Percentiles rank a stretch among this genome's conserved stretches.
Evolutionary conservation across 106 monocot species (phyloP).

Genomic region (Acanthochlamys bracteata): DNA sequence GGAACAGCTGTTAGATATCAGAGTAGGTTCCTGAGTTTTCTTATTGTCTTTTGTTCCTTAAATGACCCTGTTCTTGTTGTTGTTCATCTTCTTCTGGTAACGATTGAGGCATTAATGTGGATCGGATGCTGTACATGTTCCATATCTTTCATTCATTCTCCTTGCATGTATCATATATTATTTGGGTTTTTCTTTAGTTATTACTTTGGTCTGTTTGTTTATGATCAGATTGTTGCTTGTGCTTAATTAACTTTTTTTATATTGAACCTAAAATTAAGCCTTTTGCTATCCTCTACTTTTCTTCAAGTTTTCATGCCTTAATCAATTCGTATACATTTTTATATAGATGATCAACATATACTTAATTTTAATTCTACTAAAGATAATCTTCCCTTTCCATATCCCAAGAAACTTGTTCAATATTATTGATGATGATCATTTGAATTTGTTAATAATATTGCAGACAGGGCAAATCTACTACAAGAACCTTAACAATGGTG

Average conservation of each 20-base stretch:
- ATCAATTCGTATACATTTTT: not conserved
- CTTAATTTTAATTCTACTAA: not conserved
- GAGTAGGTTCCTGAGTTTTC: constrained; percentile 22
- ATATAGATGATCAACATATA: not conserved
- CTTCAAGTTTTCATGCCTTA: not conserved
- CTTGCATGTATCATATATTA: constrained; percentile 19
- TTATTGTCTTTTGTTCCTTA: not conserved
- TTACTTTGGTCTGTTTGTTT: not conserved
- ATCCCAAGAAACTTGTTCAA: not conserved
- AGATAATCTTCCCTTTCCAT: not conserved
- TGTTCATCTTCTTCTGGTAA: too few species aligned
- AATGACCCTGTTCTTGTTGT: not conserved
- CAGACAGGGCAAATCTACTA: constrained; percentile 83
- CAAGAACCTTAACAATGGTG: constrained; percentile 56
- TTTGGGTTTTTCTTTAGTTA: not conserved
- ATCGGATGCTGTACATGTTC: too few species aligned
- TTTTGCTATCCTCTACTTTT: constrained; percentile 3
- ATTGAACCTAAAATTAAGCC: not conserved
- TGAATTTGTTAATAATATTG: not conserved
- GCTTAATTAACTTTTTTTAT: not conserved
- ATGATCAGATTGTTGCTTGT: not conserved
- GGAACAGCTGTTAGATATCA: constrained; percentile 87
- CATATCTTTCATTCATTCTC: constrained; percentile 32
- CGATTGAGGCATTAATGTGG: too few species aligned
- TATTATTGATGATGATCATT: not conserved